Base-by-base conservation (phyloP, 345 rosid species). In the Citrus sp. region DNA sequence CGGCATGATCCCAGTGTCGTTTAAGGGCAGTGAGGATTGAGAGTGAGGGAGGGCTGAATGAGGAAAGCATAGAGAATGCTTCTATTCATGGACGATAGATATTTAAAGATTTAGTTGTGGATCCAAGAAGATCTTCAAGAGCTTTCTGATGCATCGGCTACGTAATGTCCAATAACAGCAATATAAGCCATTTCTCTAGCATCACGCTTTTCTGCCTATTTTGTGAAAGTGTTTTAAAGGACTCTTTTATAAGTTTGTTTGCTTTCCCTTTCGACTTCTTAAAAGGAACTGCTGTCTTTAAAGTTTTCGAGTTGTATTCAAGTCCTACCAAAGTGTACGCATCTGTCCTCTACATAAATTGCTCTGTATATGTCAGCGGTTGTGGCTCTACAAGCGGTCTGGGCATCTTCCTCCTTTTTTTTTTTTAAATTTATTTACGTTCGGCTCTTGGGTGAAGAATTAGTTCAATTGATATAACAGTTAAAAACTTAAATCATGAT, bases 81-180 rank as follows among this genome's bases (percentile, higher is more conserved):
- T 86, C 87, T n/a, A 54, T 59, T 67, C 55, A 72, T 76, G 70
- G 79, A 61, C 37, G 74, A 73, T 73, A 78, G 86, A 77, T 80
- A 68, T 70, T 77, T 73, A 75, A 83, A 78, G 86, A 82, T 84
- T 75, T 84, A 85, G 79, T 69, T 84, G 86, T 84, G 60, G 88
- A 93, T 90, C 91, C 86, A 85, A 87, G 82, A 84, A 85, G 82
- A 92, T 92, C 92, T 87, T 84, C 35, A 65, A 65, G 69, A 84
- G 74, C 92, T 88, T 92, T 93, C 81, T 81, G 37, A 78, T 75
- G 34, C 76, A 74, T 81, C 83, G 64, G 82, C 83, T 86, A 93
- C 92, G 89, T 84, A 85, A 86, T 84, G 85, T 82, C 91, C 86
- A 73, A 71, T 79, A 85, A 85, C 25, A 69, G 42, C 28, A 74